phyloP scores from a whole-genome alignment of 2,329 filamentous ascomycete species.

The Stenocarpella maydis region DNA sequence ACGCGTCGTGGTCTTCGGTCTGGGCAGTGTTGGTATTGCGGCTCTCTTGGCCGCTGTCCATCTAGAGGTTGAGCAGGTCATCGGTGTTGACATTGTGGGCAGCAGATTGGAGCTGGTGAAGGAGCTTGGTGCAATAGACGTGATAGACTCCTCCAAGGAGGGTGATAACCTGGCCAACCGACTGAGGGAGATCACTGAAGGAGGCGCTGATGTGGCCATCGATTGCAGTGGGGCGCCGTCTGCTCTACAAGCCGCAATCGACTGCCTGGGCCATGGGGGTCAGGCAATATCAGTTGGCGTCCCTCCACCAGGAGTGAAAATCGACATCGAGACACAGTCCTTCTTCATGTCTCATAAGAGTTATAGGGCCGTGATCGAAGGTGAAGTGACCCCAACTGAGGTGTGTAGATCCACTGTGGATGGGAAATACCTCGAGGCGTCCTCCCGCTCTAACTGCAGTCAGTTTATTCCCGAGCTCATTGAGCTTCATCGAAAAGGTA shows the following conservation, averaged over 20 bases:
- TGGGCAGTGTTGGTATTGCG: conserved; percentile 51
- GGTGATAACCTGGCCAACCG: conserved; percentile 41
- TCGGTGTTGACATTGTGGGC: conserved; percentile 55
- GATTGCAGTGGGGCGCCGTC: conserved; percentile 44
- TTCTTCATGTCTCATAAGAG: conserved; percentile 43
- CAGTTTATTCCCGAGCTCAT: conserved; percentile 46
- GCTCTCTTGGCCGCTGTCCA: conserved; percentile 50
- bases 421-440: conserved; percentile 4
- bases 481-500: conserved; percentile 43
- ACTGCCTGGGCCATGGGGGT: conserved; percentile 43
- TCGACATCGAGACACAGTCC: conserved; percentile 41
- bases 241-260: conserved; percentile 43
- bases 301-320: conserved; percentile 39
- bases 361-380: conserved; percentile 46
- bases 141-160: conserved; percentile 45
- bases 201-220: conserved; percentile 42
- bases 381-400: conserved; percentile 41
- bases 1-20: conserved; percentile 48
- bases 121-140: conserved; percentile 53
- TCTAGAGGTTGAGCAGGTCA: conserved; percentile 45
- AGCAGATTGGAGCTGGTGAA: conserved; percentile 51
- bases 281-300: conserved; percentile 46
- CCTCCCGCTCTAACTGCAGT: neutral
- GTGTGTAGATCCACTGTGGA: conserved; percentile 19
- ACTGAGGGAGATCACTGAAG: conserved; percentile 41